A percentile compares a stretch with the other conserved stretches of the same genome.
Conservation (phyloP, 345 rosid species). For the Hibiscus tridactylites region DNA sequence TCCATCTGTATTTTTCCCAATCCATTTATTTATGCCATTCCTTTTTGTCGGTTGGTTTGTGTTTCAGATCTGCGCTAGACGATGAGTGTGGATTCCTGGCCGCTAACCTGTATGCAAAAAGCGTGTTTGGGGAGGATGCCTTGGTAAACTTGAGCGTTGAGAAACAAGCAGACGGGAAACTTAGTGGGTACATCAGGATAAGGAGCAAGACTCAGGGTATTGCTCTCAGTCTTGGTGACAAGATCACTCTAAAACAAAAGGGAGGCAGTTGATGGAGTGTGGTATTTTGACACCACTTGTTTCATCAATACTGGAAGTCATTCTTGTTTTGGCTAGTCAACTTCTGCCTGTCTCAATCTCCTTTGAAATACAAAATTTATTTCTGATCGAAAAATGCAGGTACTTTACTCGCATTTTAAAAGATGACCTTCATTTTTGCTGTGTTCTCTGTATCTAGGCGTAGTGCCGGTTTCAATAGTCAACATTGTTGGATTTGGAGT, state of each 20-base stretch:
- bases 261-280: conserved; percentile 39
- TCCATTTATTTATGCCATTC: not conserved
- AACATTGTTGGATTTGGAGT: conserved; percentile 6
- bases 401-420: not conserved
- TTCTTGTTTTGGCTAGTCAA: not conserved
- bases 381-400: not conserved
- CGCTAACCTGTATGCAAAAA: conserved; percentile 69
- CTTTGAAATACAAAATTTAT: not conserved
- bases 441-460: conserved; percentile 4
- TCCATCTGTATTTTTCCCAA: not conserved
- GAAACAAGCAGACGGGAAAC: conserved; percentile 56
- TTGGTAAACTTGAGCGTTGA: conserved; percentile 62
- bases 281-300: not conserved
- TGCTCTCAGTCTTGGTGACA: conserved; percentile 72
- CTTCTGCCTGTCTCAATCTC: not conserved
- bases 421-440: not conserved
- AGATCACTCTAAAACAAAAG: conserved; percentile 76
- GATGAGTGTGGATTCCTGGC: conserved; percentile 76
- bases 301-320: conserved; percentile 1
- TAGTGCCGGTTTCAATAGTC: not conserved
- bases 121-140: conserved; percentile 75
- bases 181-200: conserved; percentile 70
- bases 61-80: conserved; percentile 53
- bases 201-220: conserved; percentile 81
- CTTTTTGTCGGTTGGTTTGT: conserved; percentile 12